These are phyloP conservation scores for Mortierella sp. DNA, from an alignment of 371 early-diverging fungal species.

Conservation along the genomic window DNA sequence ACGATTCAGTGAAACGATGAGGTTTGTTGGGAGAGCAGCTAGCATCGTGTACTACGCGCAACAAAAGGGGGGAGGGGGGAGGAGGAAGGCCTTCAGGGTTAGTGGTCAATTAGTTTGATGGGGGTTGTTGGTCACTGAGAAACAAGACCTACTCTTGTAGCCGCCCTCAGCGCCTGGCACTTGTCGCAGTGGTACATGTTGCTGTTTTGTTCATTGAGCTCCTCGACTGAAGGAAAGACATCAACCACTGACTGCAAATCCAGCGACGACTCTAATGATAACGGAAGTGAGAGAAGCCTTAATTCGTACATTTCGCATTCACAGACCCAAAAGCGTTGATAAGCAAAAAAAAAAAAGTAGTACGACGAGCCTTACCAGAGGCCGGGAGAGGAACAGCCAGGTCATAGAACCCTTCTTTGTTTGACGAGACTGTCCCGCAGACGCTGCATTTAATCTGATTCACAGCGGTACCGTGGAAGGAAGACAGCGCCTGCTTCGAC, in stretches of 20 bases:
- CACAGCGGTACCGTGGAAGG: constrained; percentile 43
- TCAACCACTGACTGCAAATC: constrained; percentile 38
- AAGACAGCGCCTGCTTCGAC: constrained; percentile 34
- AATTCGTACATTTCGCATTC: neutral
- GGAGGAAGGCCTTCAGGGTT: neutral
- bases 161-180: constrained; percentile 40
- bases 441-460: constrained; percentile 48
- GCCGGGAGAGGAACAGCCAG: constrained; percentile 45
- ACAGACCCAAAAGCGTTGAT: neutral
- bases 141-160: constrained; percentile 32
- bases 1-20: constrained; percentile 56
- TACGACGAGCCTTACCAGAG: constrained; percentile 14
- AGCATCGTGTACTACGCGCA: constrained; percentile 39
- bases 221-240: constrained; percentile 44
- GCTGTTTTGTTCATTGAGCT: constrained; percentile 40
- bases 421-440: constrained; percentile 51
- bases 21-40: constrained; percentile 33
- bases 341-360: neutral
- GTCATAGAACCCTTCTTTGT: constrained; percentile 57
- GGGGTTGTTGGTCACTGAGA: neutral
- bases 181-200: constrained; percentile 57
- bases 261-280: constrained; percentile 16
- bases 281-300: neutral
- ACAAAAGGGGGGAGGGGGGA: neutral
- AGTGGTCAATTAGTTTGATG: neutral